Evolutionary conservation across 2,329 filamentous ascomycete genomes (phyloP), one percentile per base, ranked within the genome.

Genomic region (Penicillium griseofulvum): DNA sequence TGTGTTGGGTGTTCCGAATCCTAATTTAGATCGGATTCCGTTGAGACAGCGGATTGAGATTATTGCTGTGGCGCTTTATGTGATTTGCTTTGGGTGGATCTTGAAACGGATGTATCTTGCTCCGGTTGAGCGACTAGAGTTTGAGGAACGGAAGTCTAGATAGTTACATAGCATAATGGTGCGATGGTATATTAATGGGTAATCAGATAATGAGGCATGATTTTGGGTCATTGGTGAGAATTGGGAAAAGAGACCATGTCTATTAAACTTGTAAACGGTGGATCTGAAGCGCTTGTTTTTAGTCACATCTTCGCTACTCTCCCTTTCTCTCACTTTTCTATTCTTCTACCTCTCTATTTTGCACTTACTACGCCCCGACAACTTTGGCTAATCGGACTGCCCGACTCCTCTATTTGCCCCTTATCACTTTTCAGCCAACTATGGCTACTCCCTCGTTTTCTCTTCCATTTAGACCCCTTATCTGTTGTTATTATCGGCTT

Each of bases 71-170:
- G 34, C 56, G 5, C 12, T 59, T 1, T 57, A 52, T 44, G 46
- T 60, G 4, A 10, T 65, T 48, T 14, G 57, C 11, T 64, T 65
- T 44, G 62, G 62, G 1, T 65, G 63, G 63, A 28, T 56, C 10
- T 16, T 62, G 6, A 58, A 49, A 12, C 47, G 51, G 10, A 57
- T 48, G 42, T 57, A 55, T 22, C 17, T 52, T 22, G 10, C 31
- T 22, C 44, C 55, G 1, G 41, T 55, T 10, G 49, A 58, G 41
- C 26, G 45, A 9, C 37, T 59, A 5, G 47, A 37, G 22, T 42
- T 63, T 9, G 52, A 61, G 28, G 47, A 59, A 14, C 39, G 44
- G 24, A 64, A 61, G 49, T 17, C 31, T 24, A 37, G 26, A 24
- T 65, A 45, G 31, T 53, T 42, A 38, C 6, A 28, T 51, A 44